Base-by-base conservation (phyloP, 805 yeast genomes). In the Lachancea lanzarotensis region DNA sequence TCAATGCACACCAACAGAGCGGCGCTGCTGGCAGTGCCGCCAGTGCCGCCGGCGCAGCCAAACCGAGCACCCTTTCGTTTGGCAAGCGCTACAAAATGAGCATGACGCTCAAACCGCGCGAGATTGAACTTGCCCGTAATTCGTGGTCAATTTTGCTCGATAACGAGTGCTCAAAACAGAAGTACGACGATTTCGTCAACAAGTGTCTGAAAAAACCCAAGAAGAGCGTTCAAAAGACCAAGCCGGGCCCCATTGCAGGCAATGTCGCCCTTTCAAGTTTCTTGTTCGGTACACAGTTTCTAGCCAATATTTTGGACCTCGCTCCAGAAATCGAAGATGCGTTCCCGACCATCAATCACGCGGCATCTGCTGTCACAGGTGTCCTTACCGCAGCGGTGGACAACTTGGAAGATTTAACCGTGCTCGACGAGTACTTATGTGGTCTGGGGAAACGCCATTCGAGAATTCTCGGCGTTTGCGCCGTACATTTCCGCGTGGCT, bases 281-380 rank as follows among this genome's bases (percentile, higher is more conserved):
- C 1, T 63, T 83, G 25, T 86, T 86, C 59, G 84, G 91, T 56
- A 72, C 81, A 43, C 95, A 86, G 60, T 76, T 86, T 58, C 85
- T 84, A 63, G 75, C 79, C 43, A 86, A 84, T 56, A 64, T 86
- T 40, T 66, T 85, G 29, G 62, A 75, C 0, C 74, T 78, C 73
- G 77, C 74, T 52, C 80, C 86, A 0, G 67, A 66, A 11, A 68
- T 87, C 50, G 86, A 81, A 52, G 71, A 68, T 33, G 57, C 79
- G 55, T 84, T 83, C 60, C 95, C 95, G 0, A 76, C 84, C 5
- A 77, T 85, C 50, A 75, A 75, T 50, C 88, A 84, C 58, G 95
- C 86, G 64, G 88, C 91, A 1, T 75, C 78, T n/a, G 76, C 89
- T 8, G 82, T 86, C 67, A 87, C 90, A 0, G 89, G 90, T 4